phyloP scores from a whole-genome alignment of 106 monocot species.

The Dendrobium catenatum region DNA sequence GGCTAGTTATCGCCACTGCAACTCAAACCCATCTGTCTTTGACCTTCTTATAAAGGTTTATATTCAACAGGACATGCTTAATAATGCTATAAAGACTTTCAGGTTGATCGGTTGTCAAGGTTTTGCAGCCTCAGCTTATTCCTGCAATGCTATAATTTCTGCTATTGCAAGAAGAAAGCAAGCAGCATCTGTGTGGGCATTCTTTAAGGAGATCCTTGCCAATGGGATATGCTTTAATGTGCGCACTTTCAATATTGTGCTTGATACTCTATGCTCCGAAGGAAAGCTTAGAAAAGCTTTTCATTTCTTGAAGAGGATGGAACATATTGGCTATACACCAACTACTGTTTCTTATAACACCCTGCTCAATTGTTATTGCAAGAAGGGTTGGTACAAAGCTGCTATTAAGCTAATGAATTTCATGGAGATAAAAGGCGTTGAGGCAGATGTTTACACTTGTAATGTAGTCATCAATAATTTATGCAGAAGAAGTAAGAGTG shows the following conservation, averaged over 20 bases:
- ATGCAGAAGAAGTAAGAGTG: constrained; percentile 41
- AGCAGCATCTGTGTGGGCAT: constrained; percentile 32
- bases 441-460: constrained; percentile 49
- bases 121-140: constrained; percentile 33
- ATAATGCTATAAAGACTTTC: constrained; percentile 21
- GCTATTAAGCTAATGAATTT: constrained; percentile 32
- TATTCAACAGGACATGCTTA: constrained; percentile 25
- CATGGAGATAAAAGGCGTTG: constrained; percentile 40
- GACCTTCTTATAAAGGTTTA: constrained; percentile 46
- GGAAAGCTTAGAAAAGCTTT: constrained; percentile 37
- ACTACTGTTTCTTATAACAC: constrained; percentile 50
- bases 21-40: constrained; percentile 40
- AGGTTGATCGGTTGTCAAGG: constrained; percentile 36
- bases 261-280: constrained; percentile 35
- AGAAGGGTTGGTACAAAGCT: constrained; percentile 39
- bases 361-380: constrained; percentile 54
- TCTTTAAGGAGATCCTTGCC: constrained; percentile 29
- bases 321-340: constrained; percentile 29
- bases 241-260: constrained; percentile 43
- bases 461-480: constrained; percentile 47
- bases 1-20: constrained; percentile 26
- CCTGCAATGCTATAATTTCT: constrained; percentile 51
- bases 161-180: constrained; percentile 22
- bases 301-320: constrained; percentile 47
- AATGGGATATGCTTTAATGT: constrained; percentile 34